These are phyloP conservation scores for Lithohypha guttulata DNA, from an alignment of 2,329 filamentous ascomycete genomes.

Conservation along the genomic window DNA sequence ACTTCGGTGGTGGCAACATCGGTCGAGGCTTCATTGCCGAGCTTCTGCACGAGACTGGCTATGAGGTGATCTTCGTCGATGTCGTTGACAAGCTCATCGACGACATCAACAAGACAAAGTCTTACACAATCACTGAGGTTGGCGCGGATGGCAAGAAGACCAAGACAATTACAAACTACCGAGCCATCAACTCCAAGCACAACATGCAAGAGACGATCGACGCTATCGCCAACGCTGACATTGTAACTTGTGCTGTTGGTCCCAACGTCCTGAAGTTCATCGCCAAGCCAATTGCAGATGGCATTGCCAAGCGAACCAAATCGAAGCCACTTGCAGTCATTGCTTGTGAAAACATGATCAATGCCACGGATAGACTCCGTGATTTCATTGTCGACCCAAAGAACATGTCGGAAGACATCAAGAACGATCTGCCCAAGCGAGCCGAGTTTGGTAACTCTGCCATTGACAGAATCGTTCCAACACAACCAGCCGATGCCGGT, in stretches of 20 bases:
- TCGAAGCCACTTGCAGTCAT: slow-evolving; percentile 73
- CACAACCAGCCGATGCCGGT: slow-evolving; percentile 67
- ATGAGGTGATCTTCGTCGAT: slow-evolving; percentile 93
- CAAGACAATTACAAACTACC: slow-evolving; percentile 86
- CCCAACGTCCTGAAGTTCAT: slow-evolving; percentile 95
- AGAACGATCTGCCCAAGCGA: slow-evolving; percentile 58
- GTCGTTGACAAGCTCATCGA: slow-evolving; percentile 78
- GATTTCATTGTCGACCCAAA: slow-evolving; percentile 64
- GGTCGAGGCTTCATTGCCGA: slow-evolving; percentile 79
- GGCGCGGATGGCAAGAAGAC: slow-evolving; percentile 69
- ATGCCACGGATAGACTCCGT: slow-evolving; percentile 79
- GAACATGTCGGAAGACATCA: slow-evolving; percentile 54
- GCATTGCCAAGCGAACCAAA: slow-evolving; percentile 63
- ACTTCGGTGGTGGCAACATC: slow-evolving; percentile 81
- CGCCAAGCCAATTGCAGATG: slow-evolving; percentile 89
- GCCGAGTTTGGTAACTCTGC: slow-evolving; percentile 94
- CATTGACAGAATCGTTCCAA: slow-evolving; percentile 95
- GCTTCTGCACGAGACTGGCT: slow-evolving; percentile 89
- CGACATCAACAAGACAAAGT: slow-evolving; percentile 59
- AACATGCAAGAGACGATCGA: slow-evolving; percentile 70
- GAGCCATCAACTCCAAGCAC: slow-evolving; percentile 87
- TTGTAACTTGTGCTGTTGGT: slow-evolving; percentile 94
- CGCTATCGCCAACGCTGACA: slow-evolving; percentile 75
- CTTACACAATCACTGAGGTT: slow-evolving; percentile 89
- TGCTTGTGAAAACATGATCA: slow-evolving; percentile 96